Base-by-base conservation (phyloP, 164 flowering plant species). In the Stephania japonica region DNA sequence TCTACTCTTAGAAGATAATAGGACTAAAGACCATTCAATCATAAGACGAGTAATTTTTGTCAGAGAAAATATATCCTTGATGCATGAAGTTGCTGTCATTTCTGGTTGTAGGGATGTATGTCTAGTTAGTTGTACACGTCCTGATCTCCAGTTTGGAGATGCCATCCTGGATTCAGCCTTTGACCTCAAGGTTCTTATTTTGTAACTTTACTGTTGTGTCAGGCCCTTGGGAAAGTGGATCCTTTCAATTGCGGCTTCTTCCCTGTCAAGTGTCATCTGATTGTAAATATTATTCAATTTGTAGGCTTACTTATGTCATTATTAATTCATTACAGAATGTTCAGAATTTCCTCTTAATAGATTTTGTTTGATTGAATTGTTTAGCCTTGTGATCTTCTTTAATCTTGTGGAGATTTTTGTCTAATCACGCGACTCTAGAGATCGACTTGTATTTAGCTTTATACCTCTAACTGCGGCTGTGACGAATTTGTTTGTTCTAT, bases 401-500 rank as follows among this genome's bases (percentile, higher is more conserved):
- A 56, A 5, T 56, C n/a, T 2, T 18, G 6, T 18, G 23, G 23
- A 19, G n/a, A 56, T 18, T 56, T 6, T 53, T 56, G 63, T 56
- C 18, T n/a, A 56, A 6, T 56, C n/a, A 6, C 5, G 7, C 8
- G 23, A 19, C 6, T 73, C 38, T 53, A 23, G 2, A n/a, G 61
- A 47, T 47, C 32, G 1, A 19, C 23, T 74, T 41, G 16, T 47
- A 16, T 4, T 47, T 47, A 47, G 16, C 16, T 47, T 12, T 47
- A 9, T 21, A 21, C 21, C 9, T n/a, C 21, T n/a, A 18, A 6
- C 9, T 59, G 64, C 24, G 23, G 32, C n/a, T 42, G 42, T 75
- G 42, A 64, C 65, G 72, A 24, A n/a, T 38, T 19, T 41, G 12
- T 42, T 18, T 82, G 43, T 78, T 81, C 74, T 79, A 32, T 14